Base-by-base conservation (phyloP, 2,329 filamentous ascomycete species). In the Xylaria polymorpha region DNA sequence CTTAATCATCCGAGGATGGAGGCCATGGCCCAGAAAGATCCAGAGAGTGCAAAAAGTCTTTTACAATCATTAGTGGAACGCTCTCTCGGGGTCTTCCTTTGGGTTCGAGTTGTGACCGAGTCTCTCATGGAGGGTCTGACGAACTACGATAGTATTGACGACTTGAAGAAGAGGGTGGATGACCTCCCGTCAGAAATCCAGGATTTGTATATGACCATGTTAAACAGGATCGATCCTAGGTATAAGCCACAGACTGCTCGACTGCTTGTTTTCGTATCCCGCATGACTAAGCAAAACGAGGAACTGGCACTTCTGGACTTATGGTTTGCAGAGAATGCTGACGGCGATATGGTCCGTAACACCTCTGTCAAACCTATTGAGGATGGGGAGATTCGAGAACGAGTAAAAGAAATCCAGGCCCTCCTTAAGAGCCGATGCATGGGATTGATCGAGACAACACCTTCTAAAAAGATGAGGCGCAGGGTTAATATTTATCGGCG, bases 21-120 rank as follows among this genome's bases (percentile, higher is more conserved):
- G 10, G 29, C 2, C 0, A 44, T 74, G 12, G 37, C 67, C 1
- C 37, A 44, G 4, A 66, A 58, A 12, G 61, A 72, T 3, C 64
- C 68, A 6, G 12, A 10, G 10, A 55, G 53, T n/a, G 46, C 64
- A 1, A 50, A 15, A 7, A n/a, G 32, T 0, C 29, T 74, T 8
- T 39, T 74, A 1, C 25, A 69, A 7, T 65, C 69, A 14, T 71
- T 75, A 6, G 62, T 64, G 8, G 64, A 69, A 3, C 62, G 48
- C 14, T 73, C 72, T 22, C 68, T 62, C 1, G 71, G 71, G 0
- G 73, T 75, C 10, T 75, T 76, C 22, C 62, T 76, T 2, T 75
- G 73, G 74, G 73, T 70, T 46, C 64, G 65, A 3, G 29, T 76
- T 12, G 74, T 74, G 3, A 70, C 64, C 1, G 58, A 70, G 8